Evolutionary conservation across 2,329 filamentous ascomycete species (phyloP).

Genomic region (Thielaviopsis populi): DNA sequence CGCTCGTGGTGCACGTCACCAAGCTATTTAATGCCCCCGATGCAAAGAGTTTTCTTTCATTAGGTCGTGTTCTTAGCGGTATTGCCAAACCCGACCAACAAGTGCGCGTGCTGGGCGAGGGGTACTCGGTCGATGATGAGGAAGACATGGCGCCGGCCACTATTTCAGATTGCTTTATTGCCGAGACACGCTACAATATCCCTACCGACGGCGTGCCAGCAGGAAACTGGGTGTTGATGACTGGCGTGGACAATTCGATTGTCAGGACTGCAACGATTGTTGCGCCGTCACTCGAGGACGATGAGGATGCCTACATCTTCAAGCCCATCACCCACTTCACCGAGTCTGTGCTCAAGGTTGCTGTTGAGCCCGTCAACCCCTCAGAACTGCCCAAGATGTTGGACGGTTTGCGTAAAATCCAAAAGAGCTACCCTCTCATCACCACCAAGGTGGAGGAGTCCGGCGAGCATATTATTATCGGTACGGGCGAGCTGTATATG

Average conservation of each 20-base stretch:
- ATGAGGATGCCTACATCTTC: conserved; percentile 93
- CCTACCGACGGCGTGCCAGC: conserved; percentile 83
- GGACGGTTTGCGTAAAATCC: conserved; percentile 87
- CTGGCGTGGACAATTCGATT: conserved; percentile 92
- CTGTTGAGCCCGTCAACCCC: conserved; percentile 94
- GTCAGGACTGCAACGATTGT: conserved; percentile 93
- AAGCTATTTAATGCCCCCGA: conserved; percentile 86
- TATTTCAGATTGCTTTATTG: conserved; percentile 75
- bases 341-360: conserved; percentile 93
- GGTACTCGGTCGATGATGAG: conserved; percentile 91
- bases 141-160: conserved; percentile 90
- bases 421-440: conserved; percentile 93
- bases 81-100: conserved; percentile 68
- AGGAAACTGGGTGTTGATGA: conserved; percentile 82
- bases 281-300: conserved; percentile 60
- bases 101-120: conserved; percentile 84
- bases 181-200: conserved; percentile 85
- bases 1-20: conserved; percentile 78
- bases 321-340: conserved; percentile 86
- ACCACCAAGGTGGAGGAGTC: conserved; percentile 97
- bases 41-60: conserved; percentile 78
- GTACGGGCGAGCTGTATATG: conserved; percentile 98
- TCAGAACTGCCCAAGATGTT: conserved; percentile 98
- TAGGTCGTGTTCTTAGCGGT: conserved; percentile 86
- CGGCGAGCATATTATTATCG: conserved; percentile 86